These are phyloP conservation scores for Rhizoctonia solani DNA, from an alignment of 1,284 basidiomycete species.

Conservation along the genomic window DNA sequence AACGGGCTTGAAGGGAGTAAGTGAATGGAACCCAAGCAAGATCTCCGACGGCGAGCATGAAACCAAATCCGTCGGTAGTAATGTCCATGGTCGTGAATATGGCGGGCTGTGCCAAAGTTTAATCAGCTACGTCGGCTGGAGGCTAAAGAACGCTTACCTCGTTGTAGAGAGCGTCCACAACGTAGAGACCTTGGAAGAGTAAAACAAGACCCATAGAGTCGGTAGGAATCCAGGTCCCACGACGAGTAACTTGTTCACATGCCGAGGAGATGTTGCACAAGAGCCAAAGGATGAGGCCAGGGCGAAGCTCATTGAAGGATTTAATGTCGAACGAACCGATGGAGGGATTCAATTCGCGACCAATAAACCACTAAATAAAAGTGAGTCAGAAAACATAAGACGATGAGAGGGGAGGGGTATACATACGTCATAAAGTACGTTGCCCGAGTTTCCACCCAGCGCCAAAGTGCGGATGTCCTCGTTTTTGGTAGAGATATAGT, in stretches of 20 bases:
- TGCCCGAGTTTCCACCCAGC: conserved; percentile 89
- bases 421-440: conserved; percentile 87
- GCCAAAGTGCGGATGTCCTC: conserved; percentile 66
- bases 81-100: conserved; percentile 98
- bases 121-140: not conserved
- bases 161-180: conserved; percentile 84
- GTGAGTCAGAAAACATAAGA: conserved; percentile 14
- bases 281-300: conserved; percentile 94
- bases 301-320: conserved; percentile 94
- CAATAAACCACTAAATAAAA: conserved; percentile 99
- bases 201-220: conserved; percentile 93
- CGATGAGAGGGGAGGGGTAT: conserved; percentile 6
- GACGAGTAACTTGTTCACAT: conserved; percentile 85
- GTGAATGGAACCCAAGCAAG: conserved; percentile 94
- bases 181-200: conserved; percentile 87
- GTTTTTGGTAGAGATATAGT: conserved; percentile 69
- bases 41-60: conserved; percentile 96
- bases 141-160: conserved; percentile 61
- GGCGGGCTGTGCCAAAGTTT: conserved; percentile 50
- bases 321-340: conserved; percentile 93
- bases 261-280: conserved; percentile 90
- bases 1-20: conserved; percentile 93
- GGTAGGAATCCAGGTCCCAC: conserved; percentile 70
- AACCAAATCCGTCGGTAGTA: conserved; percentile 96
- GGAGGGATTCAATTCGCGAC: conserved; percentile 91